These are phyloP conservation scores for Globisporangium irregulare DNA, from an alignment of 352 stramenopile genomes.

Conservation along the genomic window DNA sequence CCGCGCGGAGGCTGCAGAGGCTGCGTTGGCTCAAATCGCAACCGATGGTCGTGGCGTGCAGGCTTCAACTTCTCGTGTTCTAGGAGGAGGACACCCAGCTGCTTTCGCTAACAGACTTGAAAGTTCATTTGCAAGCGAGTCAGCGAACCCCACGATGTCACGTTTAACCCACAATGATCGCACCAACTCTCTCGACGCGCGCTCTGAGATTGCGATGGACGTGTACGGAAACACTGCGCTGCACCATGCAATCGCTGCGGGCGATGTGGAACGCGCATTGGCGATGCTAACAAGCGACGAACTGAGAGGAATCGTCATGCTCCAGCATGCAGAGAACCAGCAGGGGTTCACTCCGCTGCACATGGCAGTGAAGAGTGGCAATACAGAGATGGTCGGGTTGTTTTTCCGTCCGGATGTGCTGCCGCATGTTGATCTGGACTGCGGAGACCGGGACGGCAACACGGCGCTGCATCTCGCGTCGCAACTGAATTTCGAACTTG, in stretches of 20 bases:
- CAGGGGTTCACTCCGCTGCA: conserved; percentile 63
- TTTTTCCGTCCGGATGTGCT: conserved; percentile 79
- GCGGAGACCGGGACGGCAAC: conserved; percentile 68
- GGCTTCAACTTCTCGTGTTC: not conserved
- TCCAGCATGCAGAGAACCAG: conserved; percentile 54
- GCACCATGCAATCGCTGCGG: conserved; percentile 41
- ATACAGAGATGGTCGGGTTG: conserved; percentile 61
- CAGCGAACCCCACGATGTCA: not conserved
- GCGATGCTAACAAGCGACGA: conserved; percentile 44
- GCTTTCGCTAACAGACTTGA: not conserved
- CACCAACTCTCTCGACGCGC: not conserved
- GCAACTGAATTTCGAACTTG: conserved; percentile 57
- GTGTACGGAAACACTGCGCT: conserved; percentile 57
- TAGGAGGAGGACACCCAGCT: not conserved
- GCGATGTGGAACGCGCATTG: conserved; percentile 46
- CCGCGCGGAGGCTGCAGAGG: conserved; percentile 60
- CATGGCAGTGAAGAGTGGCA: conserved; percentile 51
- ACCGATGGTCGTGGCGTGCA: not conserved
- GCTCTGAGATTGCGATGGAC: conserved; percentile 34
- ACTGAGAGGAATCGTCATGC: conserved; percentile 36
- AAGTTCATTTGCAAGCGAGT: not conserved
- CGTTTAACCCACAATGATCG: not conserved
- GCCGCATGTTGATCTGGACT: conserved; percentile 59
- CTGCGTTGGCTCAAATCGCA: conserved; percentile 37
- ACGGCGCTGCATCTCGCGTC: conserved; percentile 62